Percentiles rank a stretch among this genome's conserved stretches.
These are phyloP conservation scores for Xerocomus nothofagi DNA, from an alignment of 1,284 basidiomycete species.

Conservation along the genomic window DNA sequence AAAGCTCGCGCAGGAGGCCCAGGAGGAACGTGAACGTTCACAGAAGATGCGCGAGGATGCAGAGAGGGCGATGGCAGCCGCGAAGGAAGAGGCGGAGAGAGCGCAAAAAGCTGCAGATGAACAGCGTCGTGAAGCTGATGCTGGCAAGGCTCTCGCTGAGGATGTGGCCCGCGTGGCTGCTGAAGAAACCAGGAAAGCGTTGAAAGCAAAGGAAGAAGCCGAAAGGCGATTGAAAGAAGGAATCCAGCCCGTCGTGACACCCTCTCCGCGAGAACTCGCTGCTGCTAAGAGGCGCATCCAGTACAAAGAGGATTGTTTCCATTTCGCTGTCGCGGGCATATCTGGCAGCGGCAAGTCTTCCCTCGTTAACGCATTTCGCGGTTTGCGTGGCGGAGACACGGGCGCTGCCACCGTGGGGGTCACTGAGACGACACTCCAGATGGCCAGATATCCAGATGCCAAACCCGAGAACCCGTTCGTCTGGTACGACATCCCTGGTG, in stretches of 20 bases:
- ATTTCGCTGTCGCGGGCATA: conserved; percentile 36
- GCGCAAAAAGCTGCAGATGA: conserved; percentile 4
- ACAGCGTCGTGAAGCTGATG: conserved; percentile 10
- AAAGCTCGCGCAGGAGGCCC: too few species aligned
- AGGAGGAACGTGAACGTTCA: conserved; percentile 10
- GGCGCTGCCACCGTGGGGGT: conserved; percentile 31
- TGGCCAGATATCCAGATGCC: too few species aligned
- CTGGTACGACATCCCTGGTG: conserved; percentile 41
- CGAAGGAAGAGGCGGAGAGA: conserved; percentile 7
- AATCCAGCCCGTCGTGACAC: conserved; percentile 33
- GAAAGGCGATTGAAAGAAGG: conserved; percentile 25
- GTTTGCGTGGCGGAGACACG: conserved; percentile 26
- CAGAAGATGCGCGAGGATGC: conserved; percentile 13
- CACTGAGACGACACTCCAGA: conserved; percentile 31
- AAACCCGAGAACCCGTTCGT: conserved; percentile 24
- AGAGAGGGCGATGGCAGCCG: conserved; percentile 2
- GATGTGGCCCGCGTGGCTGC: conserved; percentile 4
- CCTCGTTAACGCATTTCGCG: conserved; percentile 37
- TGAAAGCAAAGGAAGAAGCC: conserved; percentile 4
- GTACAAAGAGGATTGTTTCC: conserved; percentile 30
- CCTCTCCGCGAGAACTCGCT: conserved; percentile 26
- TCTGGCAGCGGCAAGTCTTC: conserved; percentile 41
- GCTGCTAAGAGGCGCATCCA: conserved; percentile 25
- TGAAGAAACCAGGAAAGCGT: conserved; percentile 4
- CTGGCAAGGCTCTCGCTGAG: conserved; percentile 7